Evolutionary conservation across 192 early-diverging fungal genomes (phyloP).

Genomic region (Coemansia sp.): DNA sequence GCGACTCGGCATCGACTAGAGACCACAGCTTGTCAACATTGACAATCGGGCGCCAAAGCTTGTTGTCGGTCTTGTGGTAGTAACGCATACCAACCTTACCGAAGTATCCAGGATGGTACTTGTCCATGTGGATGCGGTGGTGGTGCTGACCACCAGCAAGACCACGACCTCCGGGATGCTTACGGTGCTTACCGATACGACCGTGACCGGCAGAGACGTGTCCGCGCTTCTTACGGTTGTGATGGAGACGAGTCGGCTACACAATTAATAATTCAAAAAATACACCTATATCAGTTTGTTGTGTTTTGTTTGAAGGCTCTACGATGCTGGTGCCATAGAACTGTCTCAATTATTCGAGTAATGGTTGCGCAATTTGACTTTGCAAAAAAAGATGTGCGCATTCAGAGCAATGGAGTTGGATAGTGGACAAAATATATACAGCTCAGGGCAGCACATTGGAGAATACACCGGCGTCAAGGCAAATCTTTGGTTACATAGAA

Average conservation of each 20-base stretch:
- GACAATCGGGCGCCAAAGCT: conserved; percentile 80
- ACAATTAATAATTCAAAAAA: conserved; percentile 3
- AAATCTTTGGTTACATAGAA: no score
- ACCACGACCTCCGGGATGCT: conserved; percentile 99
- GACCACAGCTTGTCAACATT: conserved; percentile 96
- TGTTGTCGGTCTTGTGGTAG: conserved; percentile 95
- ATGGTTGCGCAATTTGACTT: no score
- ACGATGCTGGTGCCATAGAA: no score
- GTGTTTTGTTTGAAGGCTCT: no score
- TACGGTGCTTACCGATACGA: conserved; percentile 99
- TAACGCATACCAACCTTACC: conserved; percentile 99
- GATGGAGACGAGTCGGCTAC: conserved; percentile 57
- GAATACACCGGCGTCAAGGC: no score
- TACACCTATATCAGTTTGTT: no score
- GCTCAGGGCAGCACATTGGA: no score
- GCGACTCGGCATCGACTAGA: conserved; percentile 82
- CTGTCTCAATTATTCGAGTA: no score
- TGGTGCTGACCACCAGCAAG: conserved; percentile 99
- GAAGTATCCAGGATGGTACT: conserved; percentile 99
- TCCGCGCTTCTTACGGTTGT: conserved; percentile 87
- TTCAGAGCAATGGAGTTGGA: no score
- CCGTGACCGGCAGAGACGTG: conserved; percentile 99
- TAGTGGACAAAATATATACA: no score
- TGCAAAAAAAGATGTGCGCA: no score
- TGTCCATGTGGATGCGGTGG: conserved; percentile 99